Evolutionary conservation across 768 basidiomycete genomes (phyloP).

Genomic region (Sutorius australiensis): DNA sequence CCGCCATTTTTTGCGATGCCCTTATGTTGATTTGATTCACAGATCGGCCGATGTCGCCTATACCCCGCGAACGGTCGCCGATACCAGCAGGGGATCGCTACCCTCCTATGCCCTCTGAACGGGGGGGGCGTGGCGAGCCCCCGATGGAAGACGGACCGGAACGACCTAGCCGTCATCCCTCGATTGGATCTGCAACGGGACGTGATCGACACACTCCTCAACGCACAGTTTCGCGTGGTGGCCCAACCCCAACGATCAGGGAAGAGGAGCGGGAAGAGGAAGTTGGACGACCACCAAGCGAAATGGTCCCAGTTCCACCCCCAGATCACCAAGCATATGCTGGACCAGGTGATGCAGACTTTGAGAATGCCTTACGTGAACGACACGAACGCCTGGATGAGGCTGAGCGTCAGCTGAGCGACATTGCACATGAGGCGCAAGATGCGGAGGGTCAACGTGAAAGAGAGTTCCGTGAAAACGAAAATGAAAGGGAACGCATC

Average conservation of each 20-base stretch:
- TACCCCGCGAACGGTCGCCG: constrained; percentile 3
- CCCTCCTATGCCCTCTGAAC: constrained; percentile 14
- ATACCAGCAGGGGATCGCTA: constrained; percentile 12
- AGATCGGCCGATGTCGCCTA: constrained; percentile 19
- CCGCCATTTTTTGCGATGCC: background rate
- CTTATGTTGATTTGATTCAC: constrained; percentile 4
- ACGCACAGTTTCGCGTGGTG: constrained; percentile 18
- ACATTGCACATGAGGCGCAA: constrained; percentile 46
- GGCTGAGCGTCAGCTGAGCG: constrained; percentile 47
- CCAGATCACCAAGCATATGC: constrained; percentile 15
- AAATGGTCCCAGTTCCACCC: constrained; percentile 26
- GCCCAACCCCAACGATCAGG: constrained; percentile 6
- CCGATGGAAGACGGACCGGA: constrained; percentile 1
- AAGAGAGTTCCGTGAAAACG: constrained; percentile 56
- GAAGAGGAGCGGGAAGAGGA: constrained; percentile 27
- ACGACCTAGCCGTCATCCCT: constrained; percentile 6
- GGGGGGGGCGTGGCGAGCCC: background rate
- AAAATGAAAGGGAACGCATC: constrained; percentile 59
- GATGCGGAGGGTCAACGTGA: constrained; percentile 66
- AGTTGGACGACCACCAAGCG: constrained; percentile 18
- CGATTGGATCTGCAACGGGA: constrained; percentile 2
- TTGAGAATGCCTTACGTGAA: constrained; percentile 44
- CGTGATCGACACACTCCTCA: constrained; percentile 5
- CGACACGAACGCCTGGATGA: constrained; percentile 56
- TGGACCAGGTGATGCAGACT: constrained; percentile 24